Conservation (phyloP, 345 rosid genomes). For the Ceriops zippeliana region DNA sequence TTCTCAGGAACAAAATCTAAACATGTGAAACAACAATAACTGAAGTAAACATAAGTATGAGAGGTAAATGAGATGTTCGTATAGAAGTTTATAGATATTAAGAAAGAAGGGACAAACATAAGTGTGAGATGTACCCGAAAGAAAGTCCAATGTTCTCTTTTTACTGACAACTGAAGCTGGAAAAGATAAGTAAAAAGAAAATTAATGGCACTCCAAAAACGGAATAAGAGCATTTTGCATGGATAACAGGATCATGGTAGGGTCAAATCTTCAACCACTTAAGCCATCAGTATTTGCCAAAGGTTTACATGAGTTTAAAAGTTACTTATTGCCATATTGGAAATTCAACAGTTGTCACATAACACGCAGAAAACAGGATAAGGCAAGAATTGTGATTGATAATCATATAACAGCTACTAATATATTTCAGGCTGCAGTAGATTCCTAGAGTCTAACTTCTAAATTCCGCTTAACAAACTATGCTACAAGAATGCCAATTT, state of each 20-base stretch:
- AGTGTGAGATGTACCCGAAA: conserved; percentile 50
- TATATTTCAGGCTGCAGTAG: neutral
- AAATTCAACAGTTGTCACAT: neutral
- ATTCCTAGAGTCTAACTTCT: no score
- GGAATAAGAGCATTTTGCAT: neutral
- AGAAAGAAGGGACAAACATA: neutral
- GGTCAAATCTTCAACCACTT: neutral
- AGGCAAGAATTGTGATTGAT: neutral
- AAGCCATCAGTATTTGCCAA: neutral
- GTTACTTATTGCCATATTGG: no score
- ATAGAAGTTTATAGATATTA: neutral
- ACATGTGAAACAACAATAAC: neutral
- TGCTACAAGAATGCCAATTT: neutral
- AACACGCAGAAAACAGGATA: neutral
- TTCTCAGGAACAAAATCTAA: conserved; percentile 78
- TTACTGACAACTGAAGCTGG: conserved; percentile 64
- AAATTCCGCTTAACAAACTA: neutral
- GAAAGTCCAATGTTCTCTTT: conserved; percentile 62
- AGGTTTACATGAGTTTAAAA: neutral
- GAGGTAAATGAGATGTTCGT: neutral
- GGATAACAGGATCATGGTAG: neutral
- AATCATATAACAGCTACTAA: neutral
- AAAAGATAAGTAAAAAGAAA: conserved; percentile 12
- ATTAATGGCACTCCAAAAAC: neutral
- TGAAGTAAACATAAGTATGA: neutral